Conservation (phyloP, 2,329 filamentous ascomycete genomes). For the Fusarium miscanthi region DNA sequence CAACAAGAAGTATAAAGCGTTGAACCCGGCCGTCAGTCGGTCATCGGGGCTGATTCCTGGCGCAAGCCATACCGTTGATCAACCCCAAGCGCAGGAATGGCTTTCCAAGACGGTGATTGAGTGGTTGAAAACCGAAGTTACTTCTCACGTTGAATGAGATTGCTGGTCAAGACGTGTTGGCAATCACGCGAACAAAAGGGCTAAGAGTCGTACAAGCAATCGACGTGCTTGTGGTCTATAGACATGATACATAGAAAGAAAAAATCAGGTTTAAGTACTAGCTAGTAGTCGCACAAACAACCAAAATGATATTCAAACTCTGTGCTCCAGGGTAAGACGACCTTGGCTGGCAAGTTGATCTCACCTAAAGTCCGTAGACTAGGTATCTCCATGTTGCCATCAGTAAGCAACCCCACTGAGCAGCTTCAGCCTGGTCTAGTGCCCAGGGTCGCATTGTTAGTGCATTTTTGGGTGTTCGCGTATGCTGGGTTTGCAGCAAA, state of each 20-base stretch:
- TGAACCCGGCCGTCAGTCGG: constrained; percentile 59
- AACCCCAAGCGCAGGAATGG: constrained; percentile 60
- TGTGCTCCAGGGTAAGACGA: constrained; percentile 5
- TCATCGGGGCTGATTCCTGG: constrained; percentile 65
- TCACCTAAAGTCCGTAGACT: constrained; percentile 16
- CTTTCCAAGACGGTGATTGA: constrained; percentile 58
- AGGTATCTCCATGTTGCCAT: not conserved
- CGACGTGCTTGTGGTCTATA: not conserved
- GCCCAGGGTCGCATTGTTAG: constrained; percentile 14
- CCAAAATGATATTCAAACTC: not conserved
- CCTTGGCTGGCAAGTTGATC: not conserved
- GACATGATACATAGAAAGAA: not conserved
- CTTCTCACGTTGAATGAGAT: not conserved
- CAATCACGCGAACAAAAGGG: not conserved
- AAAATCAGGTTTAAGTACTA: not conserved
- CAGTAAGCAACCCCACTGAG: constrained; percentile 16
- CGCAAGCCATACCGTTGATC: constrained; percentile 62
- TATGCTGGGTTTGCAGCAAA: constrained; percentile 23
- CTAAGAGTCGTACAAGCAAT: not conserved
- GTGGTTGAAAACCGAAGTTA: constrained; percentile 54
- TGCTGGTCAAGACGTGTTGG: not conserved
- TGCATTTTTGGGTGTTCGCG: constrained; percentile 20
- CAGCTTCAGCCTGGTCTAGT: constrained; percentile 2
- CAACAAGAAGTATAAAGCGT: constrained; percentile 66
- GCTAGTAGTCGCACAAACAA: not conserved